Conservation (phyloP, 805 yeast species). For the Sugiyamaella qingdaonensis region DNA sequence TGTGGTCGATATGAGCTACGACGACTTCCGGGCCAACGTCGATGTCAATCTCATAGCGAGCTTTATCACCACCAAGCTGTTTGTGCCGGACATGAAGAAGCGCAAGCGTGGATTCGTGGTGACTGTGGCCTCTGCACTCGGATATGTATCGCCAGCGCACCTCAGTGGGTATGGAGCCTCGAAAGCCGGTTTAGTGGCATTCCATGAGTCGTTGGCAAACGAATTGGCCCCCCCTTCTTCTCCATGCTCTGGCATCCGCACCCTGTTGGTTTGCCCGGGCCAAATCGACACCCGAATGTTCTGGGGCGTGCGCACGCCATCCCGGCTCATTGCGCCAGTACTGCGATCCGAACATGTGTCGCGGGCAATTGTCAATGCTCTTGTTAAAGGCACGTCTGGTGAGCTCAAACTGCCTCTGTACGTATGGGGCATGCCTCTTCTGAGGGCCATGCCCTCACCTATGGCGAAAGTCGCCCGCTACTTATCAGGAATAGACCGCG, state of each 20-base stretch:
- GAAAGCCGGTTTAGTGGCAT: constrained; percentile 77
- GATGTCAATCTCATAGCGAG: constrained; percentile 67
- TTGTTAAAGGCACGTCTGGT: constrained; percentile 60
- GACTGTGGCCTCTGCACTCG: constrained; percentile 79
- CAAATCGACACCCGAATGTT: constrained; percentile 78
- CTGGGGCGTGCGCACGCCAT: constrained; percentile 67
- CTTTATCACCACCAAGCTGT: constrained; percentile 62
- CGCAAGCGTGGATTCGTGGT: constrained; percentile 67
- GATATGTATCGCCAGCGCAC: constrained; percentile 78
- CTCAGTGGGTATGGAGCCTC: constrained; percentile 82
- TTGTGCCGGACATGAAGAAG: constrained; percentile 68
- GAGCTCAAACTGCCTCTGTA: constrained; percentile 73
- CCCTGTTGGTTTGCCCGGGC: constrained; percentile 81
- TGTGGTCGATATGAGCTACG: constrained; percentile 49
- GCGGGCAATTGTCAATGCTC: constrained; percentile 46
- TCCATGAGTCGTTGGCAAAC: constrained; percentile 75
- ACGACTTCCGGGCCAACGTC: constrained; percentile 59
- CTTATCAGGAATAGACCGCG: constrained; percentile 63
- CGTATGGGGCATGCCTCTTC: constrained; percentile 65
- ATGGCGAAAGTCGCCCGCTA: constrained; percentile 50
- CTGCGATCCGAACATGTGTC: constrained; percentile 69
- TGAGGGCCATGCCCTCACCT: constrained; percentile 72
- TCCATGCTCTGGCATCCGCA: constrained; percentile 38
- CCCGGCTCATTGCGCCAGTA: constrained; percentile 74
- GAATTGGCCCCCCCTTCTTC: constrained; percentile 55